Base-by-base conservation (phyloP, 78 protist genomes). In the Speleostelium caveatum region DNA sequence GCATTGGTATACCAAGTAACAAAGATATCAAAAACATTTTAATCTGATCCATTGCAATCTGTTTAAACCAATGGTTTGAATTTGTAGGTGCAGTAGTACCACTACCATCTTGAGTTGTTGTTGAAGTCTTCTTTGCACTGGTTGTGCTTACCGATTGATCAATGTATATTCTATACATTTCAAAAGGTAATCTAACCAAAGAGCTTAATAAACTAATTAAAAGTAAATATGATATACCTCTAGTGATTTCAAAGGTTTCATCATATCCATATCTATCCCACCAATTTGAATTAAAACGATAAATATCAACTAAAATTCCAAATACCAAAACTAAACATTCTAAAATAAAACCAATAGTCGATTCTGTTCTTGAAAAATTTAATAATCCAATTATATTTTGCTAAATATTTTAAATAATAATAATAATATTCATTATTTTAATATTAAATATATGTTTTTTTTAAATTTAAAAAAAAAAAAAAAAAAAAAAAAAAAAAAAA, bases 341-440 rank as follows among this genome's bases (percentile, higher is more conserved):
- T 49, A 80, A 35, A 36, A 80, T 80, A 69, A 80, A 80, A 17
- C 90, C 90, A 80, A 80, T 80, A 0, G 90, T 80, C 8, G 90
- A 80, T 73, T 80, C 90, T 14, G 78, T 80, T 80, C 90, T 67
- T 28, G 80, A 69, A 41, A 80, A 80, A 42, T 80, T 80, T 22
- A 80, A 51, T 53, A 80, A 69, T 42, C 90, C 90, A 28, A 80
- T 22, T 32, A 80, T 80, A 73, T 80, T 80, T 69, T 80, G 77
- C 88, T 78, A 36, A 14, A 21, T 35, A 21, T 6, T 3, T 33
- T 63, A 35, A 28, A n/a, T 63, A 35, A 63, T 12, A 30, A 35
- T 10, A 53, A 53, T 2, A 22, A 22, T 53, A 7, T 5, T 53
- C 21, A 53, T 56, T 56, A 12, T 56, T 56, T 21, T 56, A 16